phyloP scores from a whole-genome alignment of 2,329 filamentous ascomycete genomes.

The Westerdykella sp. region DNA sequence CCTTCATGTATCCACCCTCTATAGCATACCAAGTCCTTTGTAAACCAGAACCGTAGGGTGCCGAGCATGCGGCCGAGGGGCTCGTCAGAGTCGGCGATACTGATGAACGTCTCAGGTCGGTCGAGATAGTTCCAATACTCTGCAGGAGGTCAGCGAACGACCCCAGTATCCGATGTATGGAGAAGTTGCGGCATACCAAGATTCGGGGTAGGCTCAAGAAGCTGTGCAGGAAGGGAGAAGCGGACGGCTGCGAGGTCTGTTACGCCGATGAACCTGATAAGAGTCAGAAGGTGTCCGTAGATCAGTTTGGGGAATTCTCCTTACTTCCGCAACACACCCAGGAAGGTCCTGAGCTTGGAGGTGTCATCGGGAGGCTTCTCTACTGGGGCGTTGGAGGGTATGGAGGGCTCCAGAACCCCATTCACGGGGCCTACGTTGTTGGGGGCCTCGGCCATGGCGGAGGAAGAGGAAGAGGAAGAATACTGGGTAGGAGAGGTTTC shows the following conservation, averaged over 20 bases:
- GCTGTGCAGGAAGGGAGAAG: constrained; percentile 91
- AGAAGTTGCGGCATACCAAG: constrained; percentile 51
- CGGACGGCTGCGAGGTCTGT: constrained; percentile 91
- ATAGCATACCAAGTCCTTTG: constrained; percentile 71
- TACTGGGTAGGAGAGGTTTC: no score
- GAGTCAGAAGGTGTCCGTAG: constrained; percentile 1
- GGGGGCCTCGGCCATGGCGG: no score
- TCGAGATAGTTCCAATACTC: constrained; percentile 99
- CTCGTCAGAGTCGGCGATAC: constrained; percentile 83
- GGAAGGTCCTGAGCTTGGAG: constrained; percentile 82
- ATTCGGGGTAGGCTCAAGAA: constrained; percentile 93
- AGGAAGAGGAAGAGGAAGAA: no score
- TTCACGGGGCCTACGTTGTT: no score
- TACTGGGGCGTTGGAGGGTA: constrained; percentile 26
- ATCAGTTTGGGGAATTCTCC: neutral
- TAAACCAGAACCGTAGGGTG: constrained; percentile 95
- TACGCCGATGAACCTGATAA: constrained; percentile 81
- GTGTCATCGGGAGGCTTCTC: constrained; percentile 67
- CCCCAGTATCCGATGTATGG: neutral
- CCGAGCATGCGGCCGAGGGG: constrained; percentile 90
- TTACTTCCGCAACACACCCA: constrained; percentile 83
- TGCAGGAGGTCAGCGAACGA: constrained; percentile 29
- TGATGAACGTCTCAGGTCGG: constrained; percentile 80
- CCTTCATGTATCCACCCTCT: neutral
- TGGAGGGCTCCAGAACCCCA: constrained; percentile 3